Conservation (phyloP, 805 yeast genomes). For the Ogataea sp. region DNA sequence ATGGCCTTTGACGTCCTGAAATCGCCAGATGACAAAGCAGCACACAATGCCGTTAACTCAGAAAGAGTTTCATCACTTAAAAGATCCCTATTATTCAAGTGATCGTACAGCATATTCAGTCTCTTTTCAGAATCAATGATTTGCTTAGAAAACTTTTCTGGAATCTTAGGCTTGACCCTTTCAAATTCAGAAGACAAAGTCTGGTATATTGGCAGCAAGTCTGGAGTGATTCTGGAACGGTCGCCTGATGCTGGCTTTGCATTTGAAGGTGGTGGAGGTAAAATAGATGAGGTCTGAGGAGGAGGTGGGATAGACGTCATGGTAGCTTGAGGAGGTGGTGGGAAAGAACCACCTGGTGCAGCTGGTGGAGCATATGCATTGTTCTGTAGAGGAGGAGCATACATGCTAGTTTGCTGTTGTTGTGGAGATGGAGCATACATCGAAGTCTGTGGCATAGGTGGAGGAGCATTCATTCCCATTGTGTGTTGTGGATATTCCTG, state of each 20-base stretch:
- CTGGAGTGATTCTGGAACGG: constrained; percentile 56
- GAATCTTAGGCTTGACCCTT: constrained; percentile 63
- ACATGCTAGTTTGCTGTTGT: too few relatives aligned
- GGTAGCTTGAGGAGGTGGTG: constrained; percentile 20
- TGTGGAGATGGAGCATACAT: constrained; percentile 1
- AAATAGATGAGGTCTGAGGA: constrained; percentile 8
- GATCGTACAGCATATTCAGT: constrained; percentile 65
- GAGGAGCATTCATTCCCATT: too few relatives aligned
- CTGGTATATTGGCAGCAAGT: constrained; percentile 49
- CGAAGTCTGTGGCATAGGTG: constrained; percentile 7
- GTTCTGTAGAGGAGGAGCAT: too few relatives aligned
- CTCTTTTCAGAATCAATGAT: constrained; percentile 78
- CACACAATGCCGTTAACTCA: constrained; percentile 43
- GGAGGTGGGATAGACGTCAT: constrained; percentile 8
- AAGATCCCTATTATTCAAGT: constrained; percentile 64
- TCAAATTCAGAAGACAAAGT: constrained; percentile 46
- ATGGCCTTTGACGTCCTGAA: constrained; percentile 49
- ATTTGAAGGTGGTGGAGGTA: constrained; percentile 7
- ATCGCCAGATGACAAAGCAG: constrained; percentile 43
- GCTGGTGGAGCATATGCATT: constrained; percentile 1
- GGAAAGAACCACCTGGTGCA: constrained; percentile 10
- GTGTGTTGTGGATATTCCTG: constrained; percentile 4
- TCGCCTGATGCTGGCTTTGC: constrained; percentile 37
- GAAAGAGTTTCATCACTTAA: constrained; percentile 49
- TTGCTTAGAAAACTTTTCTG: constrained; percentile 67